Evolutionary conservation across 805 yeast species (phyloP).

Genomic region (Spathaspora gorwiae): DNA sequence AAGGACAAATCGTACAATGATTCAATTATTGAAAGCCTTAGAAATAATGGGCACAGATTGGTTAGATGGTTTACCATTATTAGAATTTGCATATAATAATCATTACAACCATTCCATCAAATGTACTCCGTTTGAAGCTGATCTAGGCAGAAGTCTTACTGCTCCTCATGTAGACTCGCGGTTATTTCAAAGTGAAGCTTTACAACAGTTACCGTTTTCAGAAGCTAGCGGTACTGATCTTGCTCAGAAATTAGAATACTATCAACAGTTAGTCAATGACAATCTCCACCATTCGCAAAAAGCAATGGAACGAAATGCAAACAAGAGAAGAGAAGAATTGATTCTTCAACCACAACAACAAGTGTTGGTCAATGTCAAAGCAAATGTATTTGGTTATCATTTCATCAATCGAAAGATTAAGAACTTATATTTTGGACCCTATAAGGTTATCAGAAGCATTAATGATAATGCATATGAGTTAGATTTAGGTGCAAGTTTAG

Average conservation of each 20-base stretch:
- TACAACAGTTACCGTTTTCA: neutral
- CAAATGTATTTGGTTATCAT: neutral
- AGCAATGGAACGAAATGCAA: neutral
- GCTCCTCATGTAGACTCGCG: neutral
- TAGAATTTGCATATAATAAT: conserved; percentile 3
- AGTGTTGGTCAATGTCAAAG: neutral
- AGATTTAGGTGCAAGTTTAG: neutral
- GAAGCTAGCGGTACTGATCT: neutral
- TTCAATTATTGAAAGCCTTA: neutral
- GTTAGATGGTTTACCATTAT: neutral
- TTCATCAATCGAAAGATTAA: neutral
- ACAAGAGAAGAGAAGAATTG: neutral
- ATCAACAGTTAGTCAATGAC: neutral
- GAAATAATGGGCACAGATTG: neutral
- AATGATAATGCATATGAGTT: conserved; percentile 1
- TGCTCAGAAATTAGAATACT: neutral
- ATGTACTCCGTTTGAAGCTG: neutral
- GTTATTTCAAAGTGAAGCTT: neutral
- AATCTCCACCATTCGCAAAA: neutral
- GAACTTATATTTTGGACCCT: neutral
- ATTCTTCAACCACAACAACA: neutral
- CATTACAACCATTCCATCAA: neutral
- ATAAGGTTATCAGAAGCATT: neutral
- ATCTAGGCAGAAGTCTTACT: neutral
- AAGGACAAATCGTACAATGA: conserved; percentile 2